phyloP scores from a whole-genome alignment of 106 monocot genomes.

The Xerophyta viscosa region DNA sequence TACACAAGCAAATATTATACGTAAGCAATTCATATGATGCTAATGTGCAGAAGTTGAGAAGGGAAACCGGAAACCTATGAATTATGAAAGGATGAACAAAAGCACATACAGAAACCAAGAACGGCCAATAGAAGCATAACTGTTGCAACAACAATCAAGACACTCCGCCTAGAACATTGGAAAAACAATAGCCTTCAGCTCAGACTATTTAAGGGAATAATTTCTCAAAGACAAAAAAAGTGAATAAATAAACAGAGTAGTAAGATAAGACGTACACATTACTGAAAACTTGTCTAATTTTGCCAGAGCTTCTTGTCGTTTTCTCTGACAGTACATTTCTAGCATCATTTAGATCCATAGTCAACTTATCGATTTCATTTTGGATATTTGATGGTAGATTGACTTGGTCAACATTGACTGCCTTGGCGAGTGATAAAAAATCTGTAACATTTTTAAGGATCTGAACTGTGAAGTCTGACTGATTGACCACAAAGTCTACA shows the following conservation, averaged over 20 bases:
- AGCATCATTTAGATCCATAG: conserved; percentile 41
- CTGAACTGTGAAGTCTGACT: conserved; percentile 81
- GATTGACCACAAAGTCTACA: conserved; percentile 67
- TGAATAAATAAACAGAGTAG: not conserved
- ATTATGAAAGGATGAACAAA: too few relatives aligned
- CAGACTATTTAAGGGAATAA: not conserved
- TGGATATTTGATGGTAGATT: conserved; percentile 60
- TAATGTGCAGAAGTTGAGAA: conserved; percentile 1
- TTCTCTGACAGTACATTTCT: conserved; percentile 46
- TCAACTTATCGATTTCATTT: conserved; percentile 65
- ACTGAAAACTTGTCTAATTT: conserved; percentile 36
- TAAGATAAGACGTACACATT: conserved; percentile 37
- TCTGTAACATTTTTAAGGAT: conserved; percentile 75
- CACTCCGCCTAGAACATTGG: conserved; percentile 32
- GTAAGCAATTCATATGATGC: not conserved
- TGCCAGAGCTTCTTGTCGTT: conserved; percentile 53
- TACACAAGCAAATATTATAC: not conserved
- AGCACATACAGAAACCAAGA: conserved; percentile 72
- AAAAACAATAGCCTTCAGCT: not conserved
- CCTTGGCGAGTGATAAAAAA: conserved; percentile 61
- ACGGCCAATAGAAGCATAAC: conserved; percentile 65
- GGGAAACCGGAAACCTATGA: too few relatives aligned
- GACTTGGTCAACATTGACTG: conserved; percentile 57
- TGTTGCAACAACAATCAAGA: conserved; percentile 46
- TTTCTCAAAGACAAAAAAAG: not conserved